Percentiles rank a stretch among this genome's conserved stretches.
Conservation (phyloP, 2,329 filamentous ascomycete genomes). For the Periconia sp. region DNA sequence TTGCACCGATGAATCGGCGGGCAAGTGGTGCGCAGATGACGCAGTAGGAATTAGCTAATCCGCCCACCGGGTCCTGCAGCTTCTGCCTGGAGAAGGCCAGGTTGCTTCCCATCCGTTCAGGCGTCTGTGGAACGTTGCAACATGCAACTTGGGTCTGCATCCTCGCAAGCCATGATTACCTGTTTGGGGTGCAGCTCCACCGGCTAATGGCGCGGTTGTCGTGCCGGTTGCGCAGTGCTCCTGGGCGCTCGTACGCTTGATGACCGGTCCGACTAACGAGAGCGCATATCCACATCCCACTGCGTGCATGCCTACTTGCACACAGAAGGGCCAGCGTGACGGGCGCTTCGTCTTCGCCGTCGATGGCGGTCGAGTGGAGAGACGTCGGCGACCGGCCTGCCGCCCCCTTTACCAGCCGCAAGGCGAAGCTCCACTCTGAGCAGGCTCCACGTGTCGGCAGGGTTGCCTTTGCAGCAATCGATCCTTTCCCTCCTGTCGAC, state of each 20-base stretch:
- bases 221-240: slow-evolving; percentile 23
- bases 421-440: slow-evolving; percentile 28
- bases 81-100: slow-evolving; percentile 20
- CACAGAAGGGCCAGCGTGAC: slow-evolving; percentile 5
- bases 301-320: slow-evolving; percentile 7
- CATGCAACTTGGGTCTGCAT: slow-evolving; percentile 23
- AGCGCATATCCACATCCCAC: no score
- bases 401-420: slow-evolving; percentile 28
- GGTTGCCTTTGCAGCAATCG: slow-evolving; percentile 37
- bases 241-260: slow-evolving; percentile 19
- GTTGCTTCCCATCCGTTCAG: slow-evolving; percentile 17
- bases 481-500: slow-evolving; percentile 28
- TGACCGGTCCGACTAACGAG: slow-evolving; percentile 22
- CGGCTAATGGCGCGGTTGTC: slow-evolving; percentile 33
- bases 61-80: slow-evolving; percentile 17
- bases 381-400: slow-evolving; percentile 24
- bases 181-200: slow-evolving; percentile 23
- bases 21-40: slow-evolving; percentile 6
- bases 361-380: slow-evolving; percentile 11
- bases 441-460: slow-evolving; percentile 44
- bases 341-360: slow-evolving; percentile 11
- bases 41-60: slow-evolving; percentile 12
- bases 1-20: no score
- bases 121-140: slow-evolving; percentile 36
- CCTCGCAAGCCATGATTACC: slow-evolving; percentile 31